Evolutionary conservation across 768 basidiomycete species (phyloP), one percentile per base, ranked within the genome.

Genomic region (Russula abietina): DNA sequence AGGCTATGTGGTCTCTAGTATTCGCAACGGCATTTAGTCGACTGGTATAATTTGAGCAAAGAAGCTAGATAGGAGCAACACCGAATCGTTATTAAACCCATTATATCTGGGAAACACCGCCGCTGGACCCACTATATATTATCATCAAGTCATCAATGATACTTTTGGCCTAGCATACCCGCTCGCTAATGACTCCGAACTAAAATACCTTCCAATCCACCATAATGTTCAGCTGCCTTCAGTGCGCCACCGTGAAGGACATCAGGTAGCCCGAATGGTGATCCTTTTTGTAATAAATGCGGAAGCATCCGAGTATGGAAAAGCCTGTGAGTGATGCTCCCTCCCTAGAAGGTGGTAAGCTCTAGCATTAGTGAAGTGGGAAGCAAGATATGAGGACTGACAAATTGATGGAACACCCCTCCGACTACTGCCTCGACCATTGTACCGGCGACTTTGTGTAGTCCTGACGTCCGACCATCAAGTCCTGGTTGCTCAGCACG

Each of bases 361-460:
- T 28, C 52, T 14, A 50, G 30, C 10, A 30, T 38, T 55, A 53
- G n/a, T 10, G 9, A 22, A 5, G 52, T 24, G 53, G 38, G 46
- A 19, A 12, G 43, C 54, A n/a, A 38, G 36, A 61, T n/a, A 19
- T 16, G 57, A 38, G 57, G 57, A 78, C 89, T 62, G 69, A 93
- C 91, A 72, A 86, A 89, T 76, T 93, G 89, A 69, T 87, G 83
- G 69, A 84, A 90, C 14, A 91, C 80, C 7, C 85, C 88, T 26
- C 91, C 91, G 33, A 91, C 73, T 17, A 91, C 77, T 3, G 88
- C 91, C 67, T 87, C 84, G 5, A 91, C 88, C 0, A 85, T 80
- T 61, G 88, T 85, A 1, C 91, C 91, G 69, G 86, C 82, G 22
- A 91, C 84, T 68, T 91, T 92, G 68, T 86, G 86, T 58, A 91